Evolutionary conservation across 441 rosid species (phyloP).

Genomic region (Theobroma grandiflorum): DNA sequence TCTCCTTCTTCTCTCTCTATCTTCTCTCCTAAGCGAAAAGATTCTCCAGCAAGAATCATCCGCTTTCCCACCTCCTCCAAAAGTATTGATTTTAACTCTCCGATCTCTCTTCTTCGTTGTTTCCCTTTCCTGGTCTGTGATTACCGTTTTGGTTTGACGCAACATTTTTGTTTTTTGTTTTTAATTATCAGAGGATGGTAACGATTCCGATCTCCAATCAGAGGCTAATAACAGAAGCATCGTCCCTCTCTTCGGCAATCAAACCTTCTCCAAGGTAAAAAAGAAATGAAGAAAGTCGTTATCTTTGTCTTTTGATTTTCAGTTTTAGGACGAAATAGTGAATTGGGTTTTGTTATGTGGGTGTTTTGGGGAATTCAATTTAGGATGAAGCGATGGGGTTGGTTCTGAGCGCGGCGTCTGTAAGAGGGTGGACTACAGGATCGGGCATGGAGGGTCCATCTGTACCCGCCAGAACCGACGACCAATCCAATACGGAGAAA

Average conservation of each 20-base stretch:
- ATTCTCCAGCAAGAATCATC: constrained; percentile 47
- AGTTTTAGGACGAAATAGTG: background rate
- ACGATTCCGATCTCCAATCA: constrained; percentile 66
- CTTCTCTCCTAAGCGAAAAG: constrained; percentile 62
- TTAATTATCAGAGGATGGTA: constrained; percentile 52
- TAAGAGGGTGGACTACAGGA: constrained; percentile 92
- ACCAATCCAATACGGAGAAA: constrained; percentile 51
- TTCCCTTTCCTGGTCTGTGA: background rate
- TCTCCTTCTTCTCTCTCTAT: constrained; percentile 64
- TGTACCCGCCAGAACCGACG: constrained; percentile 63
- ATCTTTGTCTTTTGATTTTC: background rate
- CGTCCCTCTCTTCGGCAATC: constrained; percentile 66
- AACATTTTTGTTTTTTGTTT: background rate
- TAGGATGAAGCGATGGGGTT: constrained; percentile 94
- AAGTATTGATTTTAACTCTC: constrained; percentile 43
- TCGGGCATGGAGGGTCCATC: constrained; percentile 97
- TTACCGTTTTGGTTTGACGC: background rate
- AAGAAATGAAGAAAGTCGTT: background rate
- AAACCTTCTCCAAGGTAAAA: constrained; percentile 62
- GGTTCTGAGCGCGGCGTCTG: constrained; percentile 84
- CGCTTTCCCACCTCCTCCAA: constrained; percentile 62
- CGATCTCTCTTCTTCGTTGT: background rate
- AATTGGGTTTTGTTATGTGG: background rate
- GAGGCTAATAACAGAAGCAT: constrained; percentile 60
- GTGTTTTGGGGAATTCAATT: constrained; percentile 18